Base-by-base conservation (phyloP, 225 moss, liverwort and hornwort genomes). In the Marchantia paleacea region DNA sequence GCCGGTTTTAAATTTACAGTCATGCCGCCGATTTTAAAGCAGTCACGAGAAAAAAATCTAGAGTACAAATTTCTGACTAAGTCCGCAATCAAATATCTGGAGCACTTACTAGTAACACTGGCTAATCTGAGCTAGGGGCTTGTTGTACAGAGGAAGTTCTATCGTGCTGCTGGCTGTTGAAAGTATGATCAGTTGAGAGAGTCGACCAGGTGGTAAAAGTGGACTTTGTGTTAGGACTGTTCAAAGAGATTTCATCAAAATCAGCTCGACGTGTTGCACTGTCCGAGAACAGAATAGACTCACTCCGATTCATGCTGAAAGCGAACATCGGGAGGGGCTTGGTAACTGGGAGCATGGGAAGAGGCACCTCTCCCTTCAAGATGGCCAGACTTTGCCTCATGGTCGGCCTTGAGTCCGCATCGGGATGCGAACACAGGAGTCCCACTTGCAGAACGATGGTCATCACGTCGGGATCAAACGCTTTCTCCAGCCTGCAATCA, bases 351-450 rank as follows among this genome's bases (percentile, higher is more conserved):
- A 81, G 30, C 24, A 64, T 31, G 19, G 60, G 75, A 0, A 82
- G 69, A 13, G 79, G 75, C 0, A 51, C 50, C 55, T 82, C 82
- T 9, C 77, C 72, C 55, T 62, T 71, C 79, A 86, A 70, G 67
- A 83, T 80, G 55, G 61, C 72, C 10, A 73, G 31, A 22, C 74
- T 77, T 11, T 78, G 83, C 31, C 66, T 51, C 83, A 79, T 83
- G 52, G 70, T 83, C 10, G 79, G 83, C n/a, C 83, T 78, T 5
- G 24, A 25, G 22, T 52, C 61, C 20, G 79, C 61, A 24, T 83
- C 79, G 9, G 83, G 79, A 61, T 78, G 72, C 25, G 73, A 73
- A 29, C 78, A 83, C 70, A 83, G 5, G 28, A 83, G 83, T 12
- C 83, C 83, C 8, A 83, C 60, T 49, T 72, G 57, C 20, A 83